Evolutionary conservation across 306 rosid species (phyloP).

Genomic region (Gleditsia sinensis): DNA sequence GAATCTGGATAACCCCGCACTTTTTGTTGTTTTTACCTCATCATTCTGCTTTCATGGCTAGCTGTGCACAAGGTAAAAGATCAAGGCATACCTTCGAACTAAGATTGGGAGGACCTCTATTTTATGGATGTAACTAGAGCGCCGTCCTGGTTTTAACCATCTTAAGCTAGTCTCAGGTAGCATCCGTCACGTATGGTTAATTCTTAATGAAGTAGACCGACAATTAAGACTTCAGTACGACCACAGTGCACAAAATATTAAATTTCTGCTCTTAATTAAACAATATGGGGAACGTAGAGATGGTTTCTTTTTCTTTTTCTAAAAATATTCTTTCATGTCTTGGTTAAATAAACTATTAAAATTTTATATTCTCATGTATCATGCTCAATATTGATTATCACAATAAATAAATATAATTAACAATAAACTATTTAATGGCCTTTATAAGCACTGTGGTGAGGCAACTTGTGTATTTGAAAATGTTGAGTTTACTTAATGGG

Average conservation of each 20-base stretch:
- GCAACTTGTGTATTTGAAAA: neutral
- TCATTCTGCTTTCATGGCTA: constrained; percentile 11
- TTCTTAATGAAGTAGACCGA: too few species aligned
- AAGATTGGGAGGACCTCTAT: neutral
- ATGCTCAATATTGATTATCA: too few species aligned
- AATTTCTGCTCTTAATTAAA: neutral
- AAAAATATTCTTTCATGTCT: too few species aligned
- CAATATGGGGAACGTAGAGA: neutral
- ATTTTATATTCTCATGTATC: too few species aligned
- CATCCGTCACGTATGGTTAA: too few species aligned
- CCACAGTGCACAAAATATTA: neutral
- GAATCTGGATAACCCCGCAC: neutral
- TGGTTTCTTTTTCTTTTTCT: too few species aligned
- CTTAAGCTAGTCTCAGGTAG: too few species aligned
- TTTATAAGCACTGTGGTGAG: neutral
- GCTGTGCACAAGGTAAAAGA: constrained; percentile 7
- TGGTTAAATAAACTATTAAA: too few species aligned
- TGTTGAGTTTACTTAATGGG: neutral
- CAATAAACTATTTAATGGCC: too few species aligned
- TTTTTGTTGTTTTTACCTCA: neutral
- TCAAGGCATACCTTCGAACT: neutral
- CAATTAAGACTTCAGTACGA: neutral
- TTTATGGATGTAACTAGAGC: neutral
- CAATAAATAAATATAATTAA: too few species aligned
- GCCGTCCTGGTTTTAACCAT: neutral